Evolutionary conservation across 352 stramenopile genomes (phyloP).

Genomic region (Nothophytophthora sp.): DNA sequence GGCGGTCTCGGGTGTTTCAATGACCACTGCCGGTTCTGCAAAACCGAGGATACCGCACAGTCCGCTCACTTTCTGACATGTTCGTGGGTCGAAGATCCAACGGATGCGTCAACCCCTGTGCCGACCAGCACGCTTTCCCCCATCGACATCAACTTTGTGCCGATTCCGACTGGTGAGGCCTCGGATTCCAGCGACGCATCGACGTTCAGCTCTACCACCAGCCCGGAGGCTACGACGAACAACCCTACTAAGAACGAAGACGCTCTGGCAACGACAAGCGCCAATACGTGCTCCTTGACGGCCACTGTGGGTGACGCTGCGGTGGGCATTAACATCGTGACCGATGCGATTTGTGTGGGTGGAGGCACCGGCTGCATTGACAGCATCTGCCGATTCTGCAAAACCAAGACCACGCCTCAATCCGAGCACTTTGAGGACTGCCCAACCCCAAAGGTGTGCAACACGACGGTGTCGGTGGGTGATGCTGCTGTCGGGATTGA

Average conservation of each 20-base stretch:
- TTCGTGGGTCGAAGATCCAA: conserved; percentile 6
- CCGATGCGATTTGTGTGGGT: conserved; percentile 16
- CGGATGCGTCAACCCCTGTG: neutral
- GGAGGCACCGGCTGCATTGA: conserved; percentile 30
- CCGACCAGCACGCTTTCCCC: too few relatives aligned
- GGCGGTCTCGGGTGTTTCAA: conserved; percentile 41
- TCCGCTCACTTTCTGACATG: conserved; percentile 18
- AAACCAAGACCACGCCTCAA: conserved; percentile 8
- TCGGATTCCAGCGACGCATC: neutral
- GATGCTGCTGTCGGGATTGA: conserved; percentile 17
- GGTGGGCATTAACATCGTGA: conserved; percentile 28
- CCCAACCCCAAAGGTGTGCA: conserved; percentile 6
- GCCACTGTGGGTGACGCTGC: conserved; percentile 28
- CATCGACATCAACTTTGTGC: neutral
- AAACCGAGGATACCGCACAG: conserved; percentile 9
- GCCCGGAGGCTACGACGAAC: too few relatives aligned
- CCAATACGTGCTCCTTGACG: conserved; percentile 12
- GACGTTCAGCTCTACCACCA: neutral
- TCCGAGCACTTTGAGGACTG: conserved; percentile 14
- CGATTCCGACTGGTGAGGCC: neutral
- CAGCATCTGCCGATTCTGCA: conserved; percentile 40
- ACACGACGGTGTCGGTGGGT: conserved; percentile 19
- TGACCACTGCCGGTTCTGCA: conserved; percentile 23
- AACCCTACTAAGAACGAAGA: neutral
- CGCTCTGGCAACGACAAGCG: neutral